phyloP scores from a whole-genome alignment of 2,329 filamentous ascomycete species.

The Colletotrichum endophyticum region DNA sequence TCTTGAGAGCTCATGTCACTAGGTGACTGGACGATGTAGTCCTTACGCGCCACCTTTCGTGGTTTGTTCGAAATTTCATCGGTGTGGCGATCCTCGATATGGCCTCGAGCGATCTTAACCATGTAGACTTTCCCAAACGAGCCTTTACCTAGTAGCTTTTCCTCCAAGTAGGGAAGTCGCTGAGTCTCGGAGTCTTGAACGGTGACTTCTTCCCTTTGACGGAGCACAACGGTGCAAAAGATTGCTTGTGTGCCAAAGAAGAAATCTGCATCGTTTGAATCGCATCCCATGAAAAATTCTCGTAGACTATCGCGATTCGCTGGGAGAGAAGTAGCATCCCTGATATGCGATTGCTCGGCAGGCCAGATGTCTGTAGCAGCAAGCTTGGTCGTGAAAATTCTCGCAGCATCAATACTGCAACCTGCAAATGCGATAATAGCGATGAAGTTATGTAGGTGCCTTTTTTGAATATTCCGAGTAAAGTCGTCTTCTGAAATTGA shows the following conservation, averaged over 20 bases:
- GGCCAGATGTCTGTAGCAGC: background rate
- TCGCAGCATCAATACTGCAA: background rate
- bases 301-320: background rate
- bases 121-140: slow-evolving; percentile 34
- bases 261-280: background rate
- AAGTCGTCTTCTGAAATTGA: background rate
- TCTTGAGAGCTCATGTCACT: slow-evolving; percentile 24
- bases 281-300: background rate
- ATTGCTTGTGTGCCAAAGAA: background rate
- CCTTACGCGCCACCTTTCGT: slow-evolving; percentile 36
- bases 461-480: background rate
- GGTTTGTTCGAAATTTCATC: slow-evolving; percentile 22
- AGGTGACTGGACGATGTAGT: slow-evolving; percentile 32
- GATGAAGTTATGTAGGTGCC: background rate
- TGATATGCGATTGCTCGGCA: background rate
- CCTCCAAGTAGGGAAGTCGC: background rate
- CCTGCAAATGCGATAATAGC: background rate
- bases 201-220: background rate
- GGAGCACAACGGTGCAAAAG: background rate
- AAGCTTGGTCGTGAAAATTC: background rate
- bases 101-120: slow-evolving; percentile 35
- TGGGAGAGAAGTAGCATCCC: background rate
- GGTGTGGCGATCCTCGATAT: slow-evolving; percentile 29
- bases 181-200: background rate
- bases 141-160: slow-evolving; percentile 19